Base-by-base conservation (phyloP, 2,329 filamentous ascomycete genomes). In the Knufia fluminis region DNA sequence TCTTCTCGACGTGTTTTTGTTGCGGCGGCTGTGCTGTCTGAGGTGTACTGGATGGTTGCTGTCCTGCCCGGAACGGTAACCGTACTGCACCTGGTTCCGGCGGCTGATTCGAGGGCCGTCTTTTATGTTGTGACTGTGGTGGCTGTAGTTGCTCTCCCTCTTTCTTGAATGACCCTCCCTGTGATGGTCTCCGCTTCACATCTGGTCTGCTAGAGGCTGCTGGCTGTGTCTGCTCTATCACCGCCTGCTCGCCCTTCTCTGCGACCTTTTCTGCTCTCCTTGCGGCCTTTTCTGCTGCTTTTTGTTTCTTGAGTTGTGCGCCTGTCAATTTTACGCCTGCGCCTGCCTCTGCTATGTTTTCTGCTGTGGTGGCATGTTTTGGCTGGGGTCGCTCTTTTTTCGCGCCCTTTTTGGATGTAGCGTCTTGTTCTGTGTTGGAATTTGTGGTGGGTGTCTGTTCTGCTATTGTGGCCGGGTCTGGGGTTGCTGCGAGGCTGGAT, bases 251-350 rank as follows among this genome's bases (percentile, higher is more conserved):
- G 1, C 71, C 68, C 24, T 63, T 63, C 54, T 77, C 76, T 24
- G 74, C 71, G 24, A 72, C 71, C 64, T 83, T 87, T 60, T 76
- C 79, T 62, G 82, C 82, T 70, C 91, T 78, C 53, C 87, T 77
- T 41, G 89, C 89, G 46, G 86, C 85, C 71, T 96, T 97, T 65
- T 96, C 91, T 26, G 87, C 90, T 66, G 95, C 91, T 54, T 85
- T 84, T 64, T 80, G 82, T 61, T 90, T 91, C 70, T 97, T 97
- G 61, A 94, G 64, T 67, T 94, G 85, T 17, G 87, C 88, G 31
- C 62, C 62, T 4, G 66, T 65, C 24, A 71, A 59, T 22, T 69
- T 64, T 22, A 66, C 66, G 24, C 62, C 61, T 12, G 57, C 61
- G 14, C 58, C 60, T 4, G 55, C 55, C 36, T 58, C 59, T 3